These are phyloP conservation scores for Emmonsiellopsis sp. DNA, from an alignment of 2,329 filamentous ascomycete species.

Conservation along the genomic window DNA sequence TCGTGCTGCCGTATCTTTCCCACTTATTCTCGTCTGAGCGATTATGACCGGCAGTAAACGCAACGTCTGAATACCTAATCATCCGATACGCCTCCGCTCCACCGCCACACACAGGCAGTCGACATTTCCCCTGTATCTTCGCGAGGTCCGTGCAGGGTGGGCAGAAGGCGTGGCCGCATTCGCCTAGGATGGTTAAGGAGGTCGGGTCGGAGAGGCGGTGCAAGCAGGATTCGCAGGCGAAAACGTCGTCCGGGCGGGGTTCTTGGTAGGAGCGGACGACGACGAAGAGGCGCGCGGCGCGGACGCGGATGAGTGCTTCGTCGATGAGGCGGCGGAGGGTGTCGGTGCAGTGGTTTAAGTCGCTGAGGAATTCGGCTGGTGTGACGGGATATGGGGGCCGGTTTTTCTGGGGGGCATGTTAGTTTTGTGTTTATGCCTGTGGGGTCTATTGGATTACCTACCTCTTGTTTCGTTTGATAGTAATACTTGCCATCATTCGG, in stretches of 20 bases:
- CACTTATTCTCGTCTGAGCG: not conserved
- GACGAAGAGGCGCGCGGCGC: slow-evolving; percentile 26
- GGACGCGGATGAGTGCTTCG: slow-evolving; percentile 24
- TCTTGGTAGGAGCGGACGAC: slow-evolving; percentile 22
- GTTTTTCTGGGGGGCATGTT: slow-evolving; percentile 2
- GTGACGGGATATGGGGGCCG: slow-evolving; percentile 8
- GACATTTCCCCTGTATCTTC: slow-evolving; percentile 27
- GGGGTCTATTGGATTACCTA: slow-evolving; percentile 5
- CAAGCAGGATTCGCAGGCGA: slow-evolving; percentile 27
- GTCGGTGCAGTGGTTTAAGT: slow-evolving; percentile 16
- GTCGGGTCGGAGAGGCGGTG: slow-evolving; percentile 17
- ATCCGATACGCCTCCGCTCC: slow-evolving; percentile 32
- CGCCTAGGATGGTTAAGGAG: slow-evolving; percentile 33
- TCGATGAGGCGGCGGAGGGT: slow-evolving; percentile 17
- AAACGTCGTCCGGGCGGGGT: slow-evolving; percentile 5
- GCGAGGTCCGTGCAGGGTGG: slow-evolving; percentile 25
- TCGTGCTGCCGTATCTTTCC: slow-evolving; percentile 33
- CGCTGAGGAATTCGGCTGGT: slow-evolving; percentile 11
- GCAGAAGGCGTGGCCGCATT: slow-evolving; percentile 48
- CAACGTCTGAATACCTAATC: slow-evolving; percentile 20
- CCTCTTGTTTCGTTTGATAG: slow-evolving; percentile 13
- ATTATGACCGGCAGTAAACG: not conserved
- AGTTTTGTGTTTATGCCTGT: not conserved
- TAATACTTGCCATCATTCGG: slow-evolving; percentile 24
- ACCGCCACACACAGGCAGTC: slow-evolving; percentile 32